Evolutionary conservation across 345 rosid genomes (phyloP).

Genomic region (Hibiscus syriacus): DNA sequence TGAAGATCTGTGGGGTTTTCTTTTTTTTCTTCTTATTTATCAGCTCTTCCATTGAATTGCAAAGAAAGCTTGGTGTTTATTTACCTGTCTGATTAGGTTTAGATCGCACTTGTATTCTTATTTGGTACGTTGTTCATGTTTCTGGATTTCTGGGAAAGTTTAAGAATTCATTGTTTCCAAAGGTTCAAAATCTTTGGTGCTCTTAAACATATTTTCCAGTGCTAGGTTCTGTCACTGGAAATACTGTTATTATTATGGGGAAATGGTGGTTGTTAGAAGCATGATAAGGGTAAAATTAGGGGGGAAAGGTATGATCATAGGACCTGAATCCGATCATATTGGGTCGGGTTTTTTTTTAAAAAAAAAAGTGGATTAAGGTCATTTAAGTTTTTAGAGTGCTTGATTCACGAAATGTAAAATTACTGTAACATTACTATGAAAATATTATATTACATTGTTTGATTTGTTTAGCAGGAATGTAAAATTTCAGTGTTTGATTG

Average conservation of each 20-base stretch:
- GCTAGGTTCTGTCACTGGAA: background rate
- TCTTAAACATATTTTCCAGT: background rate
- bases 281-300: background rate
- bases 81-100: background rate
- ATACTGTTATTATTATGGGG: background rate
- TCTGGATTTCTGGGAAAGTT: background rate
- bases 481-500: too few species aligned
- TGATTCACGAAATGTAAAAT: too few species aligned
- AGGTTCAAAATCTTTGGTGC: background rate
- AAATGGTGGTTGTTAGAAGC: background rate
- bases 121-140: background rate
- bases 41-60: background rate
- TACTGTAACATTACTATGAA: too few species aligned
- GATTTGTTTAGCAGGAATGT: too few species aligned
- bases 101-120: background rate
- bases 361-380: too few species aligned
- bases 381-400: too few species aligned
- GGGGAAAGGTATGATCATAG: too few species aligned
- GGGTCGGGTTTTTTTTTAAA: too few species aligned
- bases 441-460: too few species aligned
- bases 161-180: background rate
- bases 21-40: background rate
- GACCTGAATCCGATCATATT: too few species aligned
- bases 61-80: background rate
- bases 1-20: background rate